Base-by-base conservation (phyloP, 2,329 filamentous ascomycete genomes). In the Arthrobotrys sinensis region DNA sequence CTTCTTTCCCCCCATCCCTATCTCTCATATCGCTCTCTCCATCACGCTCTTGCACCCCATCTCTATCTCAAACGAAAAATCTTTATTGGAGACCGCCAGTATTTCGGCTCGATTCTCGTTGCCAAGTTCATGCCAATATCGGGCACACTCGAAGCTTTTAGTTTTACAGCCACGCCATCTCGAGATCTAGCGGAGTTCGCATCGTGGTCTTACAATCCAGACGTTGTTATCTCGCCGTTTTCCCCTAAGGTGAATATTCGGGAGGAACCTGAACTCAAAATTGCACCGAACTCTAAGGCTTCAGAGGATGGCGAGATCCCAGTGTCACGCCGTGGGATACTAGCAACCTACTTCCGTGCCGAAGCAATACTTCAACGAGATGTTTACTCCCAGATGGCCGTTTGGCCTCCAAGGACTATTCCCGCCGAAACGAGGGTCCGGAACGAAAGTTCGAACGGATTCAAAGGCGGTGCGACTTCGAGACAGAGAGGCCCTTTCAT, bases 331-430 rank as follows among this genome's bases (percentile, higher is more conserved):
- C 64, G 67, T 21, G 73, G 72, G 24, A 79, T 72, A 10, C 53
- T 79, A 14, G 63, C 68, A 11, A 73, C 76, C 21, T 55, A 73
- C 34, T 34, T 80, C 43, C 80, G 80, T 16, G 71, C 80, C 7
- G 65, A 70, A 14, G 77, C 78, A 16, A 68, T 80, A 16, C 62
- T 80, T 10, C 60, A 70, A 32, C 60, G 76, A 43, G 63, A 66
- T 40, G 69, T 79, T 28, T 76, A 79, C 38, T 46, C 53, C 32
- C 78, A 79, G n/a, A 81, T 77, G 78, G 73, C 71, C 4, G 67
- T 81, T 8, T 82, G 81, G 81, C 81, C 81, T 11, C 80, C 81
- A 4, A 46, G n/a, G 4, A 78, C 69, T 8, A 81, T 82, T n/a
- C 81, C 81, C 1, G 70, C 81, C 2, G 50, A 38, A 11, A 80